Evolutionary conservation across 179 eudicot species (phyloP), one percentile per base, ranked within the genome.

Genomic region (Spergularia azorica): DNA sequence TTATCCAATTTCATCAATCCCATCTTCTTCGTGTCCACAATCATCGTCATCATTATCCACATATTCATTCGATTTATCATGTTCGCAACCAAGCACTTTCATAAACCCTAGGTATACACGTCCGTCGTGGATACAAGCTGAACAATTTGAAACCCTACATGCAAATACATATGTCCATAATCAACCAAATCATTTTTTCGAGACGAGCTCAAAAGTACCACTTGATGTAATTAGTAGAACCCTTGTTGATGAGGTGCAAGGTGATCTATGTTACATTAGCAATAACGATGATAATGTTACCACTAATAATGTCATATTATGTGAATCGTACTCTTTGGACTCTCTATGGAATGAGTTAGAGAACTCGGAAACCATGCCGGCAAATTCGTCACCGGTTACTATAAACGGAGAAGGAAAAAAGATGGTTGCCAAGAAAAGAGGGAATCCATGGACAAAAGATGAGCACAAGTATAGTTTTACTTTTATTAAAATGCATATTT

Each of bases 391-490:
- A 9, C 26, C 59, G 9, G 18, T 9, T 10, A 21, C 39, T 12
- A 7, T 32, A 48, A 38, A 4, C 4, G 43, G 26, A 17, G 54
- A 46, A 17, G 16, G 41, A 72, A n/a, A 18, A 72, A 52, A 39
- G 75, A 16, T 43, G 16, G 52, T 10, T 66, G 12, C 12, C 2
- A 54, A 16, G 48, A 52, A 16, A 3, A 63, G 36, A 54, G 68
- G 18, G 18, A 9, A 39, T 36, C 74, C 38, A 39, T 71, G 75
- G 75, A 70, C 39, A 36, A 9, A 17, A 3, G 79, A 77, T 69
- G 79, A 77, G 11, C 79, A 77, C 52, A 77, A 9, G 79, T 77
- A 48, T n/a, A 20, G 26, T 3, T 3, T 17, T 16, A 5, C 9
- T 3, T 0, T 73, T 3, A 54, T 58, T 6, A 41, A n/a, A 5